Conservation (phyloP, 768 basidiomycete species). For the Filobasidium floriforme region DNA sequence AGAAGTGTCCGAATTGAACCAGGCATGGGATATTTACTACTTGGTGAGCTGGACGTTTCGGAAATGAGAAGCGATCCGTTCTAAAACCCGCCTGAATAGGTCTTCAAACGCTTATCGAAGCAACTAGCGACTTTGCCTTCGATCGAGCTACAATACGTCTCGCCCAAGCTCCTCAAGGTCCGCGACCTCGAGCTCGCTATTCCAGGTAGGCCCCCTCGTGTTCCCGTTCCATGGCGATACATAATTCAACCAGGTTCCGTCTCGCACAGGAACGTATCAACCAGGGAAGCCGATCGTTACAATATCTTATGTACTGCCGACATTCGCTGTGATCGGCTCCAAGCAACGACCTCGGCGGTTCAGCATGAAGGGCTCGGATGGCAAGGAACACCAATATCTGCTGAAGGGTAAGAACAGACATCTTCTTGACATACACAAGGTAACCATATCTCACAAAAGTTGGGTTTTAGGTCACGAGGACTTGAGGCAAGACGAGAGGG, state of each 20-base stretch:
- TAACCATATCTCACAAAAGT: neutral
- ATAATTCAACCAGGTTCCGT: slow-evolving; percentile 34
- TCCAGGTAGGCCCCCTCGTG: slow-evolving; percentile 56
- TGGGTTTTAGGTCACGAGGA: slow-evolving; percentile 70
- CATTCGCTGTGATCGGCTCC: slow-evolving; percentile 85
- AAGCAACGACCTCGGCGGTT: slow-evolving; percentile 92
- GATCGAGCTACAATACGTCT: slow-evolving; percentile 93
- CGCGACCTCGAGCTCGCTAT: slow-evolving; percentile 90
- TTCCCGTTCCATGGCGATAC: neutral
- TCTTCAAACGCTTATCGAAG: slow-evolving; percentile 94
- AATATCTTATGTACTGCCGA: slow-evolving; percentile 77
- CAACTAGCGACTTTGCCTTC: slow-evolving; percentile 79
- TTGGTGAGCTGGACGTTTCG: slow-evolving; percentile 46
- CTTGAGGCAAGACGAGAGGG: slow-evolving; percentile 94
- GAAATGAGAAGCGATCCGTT: neutral
- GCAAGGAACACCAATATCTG: slow-evolving; percentile 80
- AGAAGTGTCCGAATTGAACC: slow-evolving; percentile 82
- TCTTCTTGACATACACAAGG: slow-evolving; percentile 44
- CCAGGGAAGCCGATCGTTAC: slow-evolving; percentile 73
- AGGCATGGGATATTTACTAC: slow-evolving; percentile 99
- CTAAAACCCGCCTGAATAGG: slow-evolving; percentile 32
- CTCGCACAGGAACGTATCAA: slow-evolving; percentile 62
- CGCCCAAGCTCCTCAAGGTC: slow-evolving; percentile 79
- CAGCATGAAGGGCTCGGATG: slow-evolving; percentile 79
- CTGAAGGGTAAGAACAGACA: slow-evolving; percentile 56